Base-by-base conservation (phyloP, 305 asterid genomes). In the Solanum aculeatissimum region DNA sequence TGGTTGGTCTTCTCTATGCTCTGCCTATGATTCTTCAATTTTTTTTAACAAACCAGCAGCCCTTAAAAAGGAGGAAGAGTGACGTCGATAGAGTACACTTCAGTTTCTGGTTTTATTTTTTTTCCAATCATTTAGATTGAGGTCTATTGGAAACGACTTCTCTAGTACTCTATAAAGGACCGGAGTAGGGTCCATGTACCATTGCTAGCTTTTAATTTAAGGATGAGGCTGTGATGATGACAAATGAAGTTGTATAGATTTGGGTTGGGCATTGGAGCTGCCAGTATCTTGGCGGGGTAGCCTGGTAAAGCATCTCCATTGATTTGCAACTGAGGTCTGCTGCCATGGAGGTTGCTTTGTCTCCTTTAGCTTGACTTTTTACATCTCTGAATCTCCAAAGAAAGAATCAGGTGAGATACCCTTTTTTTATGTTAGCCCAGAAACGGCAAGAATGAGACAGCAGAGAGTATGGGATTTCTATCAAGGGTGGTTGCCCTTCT, bases 401-500 rank as follows among this genome's bases (percentile, higher is more conserved):
- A 19, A 85, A n/a, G 53, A n/a, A 38, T 29, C 9, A 6, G 27
- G 27, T 6, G 25, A 9, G 35, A 68, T 16, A 68, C 18, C 32
- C 19, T 40, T 70, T 70, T 19, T 54, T 70, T 75, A 25, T 42
- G 29, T 75, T 25, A 75, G 27, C 82, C 60, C 83, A 53, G 4
- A 75, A 75, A 47, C 0, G 6, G 68, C 19, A 14, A 55, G 29
- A 53, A 63, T 60, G 86, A 85, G 89, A 87, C 54, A 19, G 3
- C 49, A 79, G 25, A 65, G 75, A 74, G 71, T 12, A 35, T 81
- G 91, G 90, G 83, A 25, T 85, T 87, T 90, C 83, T 58, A 3
- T 78, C 9, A 57, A 85, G 91, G 90, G 88, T 84, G 87, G 91
- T 90, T 90, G 86, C 88, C 90, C 85, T 40, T 70, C 85, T 72